Percentiles rank a stretch among this genome's conserved stretches.
Conservation (phyloP, 306 rosid genomes). For the Potentilla sterilis region DNA sequence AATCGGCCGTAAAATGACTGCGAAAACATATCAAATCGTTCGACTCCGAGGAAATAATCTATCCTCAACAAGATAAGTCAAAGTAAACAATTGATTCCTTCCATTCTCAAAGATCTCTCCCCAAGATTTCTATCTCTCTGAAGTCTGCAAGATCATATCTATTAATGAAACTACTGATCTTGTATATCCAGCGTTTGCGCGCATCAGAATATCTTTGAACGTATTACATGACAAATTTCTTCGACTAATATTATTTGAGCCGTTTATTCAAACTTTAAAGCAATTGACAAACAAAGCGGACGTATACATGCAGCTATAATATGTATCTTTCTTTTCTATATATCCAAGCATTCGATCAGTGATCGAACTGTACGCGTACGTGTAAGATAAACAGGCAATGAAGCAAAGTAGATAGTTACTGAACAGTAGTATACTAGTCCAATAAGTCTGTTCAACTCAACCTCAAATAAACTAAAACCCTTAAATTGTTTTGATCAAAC, state of each 20-base stretch:
- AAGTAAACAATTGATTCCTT: slow-evolving; percentile 1
- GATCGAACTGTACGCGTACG: not conserved
- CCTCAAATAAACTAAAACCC: not conserved
- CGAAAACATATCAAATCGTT: not conserved
- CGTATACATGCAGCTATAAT: not conserved
- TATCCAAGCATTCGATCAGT: not conserved
- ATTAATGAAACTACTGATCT: not conserved
- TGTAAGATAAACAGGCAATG: not conserved
- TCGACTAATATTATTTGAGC: not conserved
- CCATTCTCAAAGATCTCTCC: not conserved
- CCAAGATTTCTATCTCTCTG: not conserved
- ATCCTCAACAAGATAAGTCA: not conserved
- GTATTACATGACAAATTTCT: slow-evolving; percentile 1
- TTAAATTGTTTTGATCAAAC: not conserved
- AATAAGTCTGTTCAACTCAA: not conserved
- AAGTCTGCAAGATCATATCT: not conserved
- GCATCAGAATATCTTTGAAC: not conserved
- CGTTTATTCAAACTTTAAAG: not conserved
- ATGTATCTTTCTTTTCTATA: not conserved
- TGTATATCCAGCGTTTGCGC: not conserved
- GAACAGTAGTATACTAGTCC: not conserved
- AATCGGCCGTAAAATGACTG: not conserved
- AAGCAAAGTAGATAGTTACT: not conserved
- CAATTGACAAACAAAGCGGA: not conserved
- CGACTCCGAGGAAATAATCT: not conserved